A percentile compares a stretch with the other conserved stretches of the same genome.
Evolutionary conservation across 2,329 filamentous ascomycete species (phyloP).

Genomic region (Sphaerulina populicola): DNA sequence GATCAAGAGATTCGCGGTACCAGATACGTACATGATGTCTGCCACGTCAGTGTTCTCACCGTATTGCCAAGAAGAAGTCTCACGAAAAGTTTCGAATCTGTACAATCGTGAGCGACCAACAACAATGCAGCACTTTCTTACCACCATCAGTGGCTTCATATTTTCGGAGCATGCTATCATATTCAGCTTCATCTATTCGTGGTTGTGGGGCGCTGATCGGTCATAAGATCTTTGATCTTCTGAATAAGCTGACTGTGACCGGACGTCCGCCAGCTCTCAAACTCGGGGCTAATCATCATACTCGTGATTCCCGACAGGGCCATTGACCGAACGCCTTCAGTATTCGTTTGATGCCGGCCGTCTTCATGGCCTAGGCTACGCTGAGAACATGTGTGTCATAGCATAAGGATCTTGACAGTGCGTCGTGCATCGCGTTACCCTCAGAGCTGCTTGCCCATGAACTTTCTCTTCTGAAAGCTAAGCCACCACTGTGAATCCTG

Average conservation of each 20-base stretch:
- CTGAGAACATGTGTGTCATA: not conserved
- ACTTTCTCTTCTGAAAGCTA: conserved; percentile 98
- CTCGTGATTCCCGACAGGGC: too few relatives aligned
- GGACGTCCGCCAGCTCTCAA: too few relatives aligned
- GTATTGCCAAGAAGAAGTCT: too few relatives aligned
- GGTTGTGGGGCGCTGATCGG: not conserved
- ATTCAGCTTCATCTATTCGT: not conserved
- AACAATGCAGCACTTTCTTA: too few relatives aligned
- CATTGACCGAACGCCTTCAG: not conserved
- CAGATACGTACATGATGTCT: not conserved
- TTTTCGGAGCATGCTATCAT: not conserved
- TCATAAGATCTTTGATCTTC: too few relatives aligned
- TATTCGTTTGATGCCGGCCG: not conserved
- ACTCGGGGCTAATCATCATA: too few relatives aligned
- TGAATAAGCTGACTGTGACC: too few relatives aligned
- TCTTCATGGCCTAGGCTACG: not conserved
- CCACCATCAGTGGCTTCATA: not conserved
- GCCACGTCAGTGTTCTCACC: not conserved
- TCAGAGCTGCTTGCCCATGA: conserved; percentile 75
- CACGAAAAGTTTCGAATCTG: too few relatives aligned
- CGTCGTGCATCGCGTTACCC: not conserved
- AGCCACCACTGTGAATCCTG: conserved; percentile 85
- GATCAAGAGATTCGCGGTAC: not conserved
- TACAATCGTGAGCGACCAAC: too few relatives aligned
- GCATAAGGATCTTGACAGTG: not conserved